Base-by-base conservation (phyloP, 495 filamentous ascomycete species). In the Amniculicola lignicola region DNA sequence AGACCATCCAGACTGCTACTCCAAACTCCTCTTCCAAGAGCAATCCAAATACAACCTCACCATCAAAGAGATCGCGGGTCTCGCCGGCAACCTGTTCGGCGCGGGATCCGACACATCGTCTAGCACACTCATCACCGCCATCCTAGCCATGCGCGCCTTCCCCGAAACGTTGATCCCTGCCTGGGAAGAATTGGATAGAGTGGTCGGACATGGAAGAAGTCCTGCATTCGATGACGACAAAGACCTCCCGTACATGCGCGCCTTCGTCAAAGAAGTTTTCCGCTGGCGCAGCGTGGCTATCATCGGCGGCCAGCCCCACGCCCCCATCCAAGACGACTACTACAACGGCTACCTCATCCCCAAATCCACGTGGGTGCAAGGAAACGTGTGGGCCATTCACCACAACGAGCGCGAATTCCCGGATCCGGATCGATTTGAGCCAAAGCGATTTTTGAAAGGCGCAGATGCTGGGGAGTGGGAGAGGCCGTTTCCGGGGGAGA, bases 401-500 rank as follows among this genome's bases (percentile, higher is more conserved):
- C 71, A 69, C 27, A 66, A 74, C 47, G 73, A 71, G 23, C 63
- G 68, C 24, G 70, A 75, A 24, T 74, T 74, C 51, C 73, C 73
- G 10, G 67, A 72, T 35, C 72, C 73, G 28, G 73, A 75, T 54
- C 63, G 66, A 0, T 76, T 74, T 62, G 70, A 69, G 18, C 69
- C 69, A 6, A 55, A 54, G 11, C 15, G 69, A 10, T 68, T 56
- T 52, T 43, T 72, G 22, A 65, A 71, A 38, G 70, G 62, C 12
- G 66, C 57, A 51, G 29, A 57, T 6, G 55, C 76, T 38, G 61
- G 64, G 4, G n/a, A n/a, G n/a, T n/a, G n/a, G n/a, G n/a, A n/a
- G n/a, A 71, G 79, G 15, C 77, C 77, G 0, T 84, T 84, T 54
- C 80, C 79, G 1, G 74, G 75, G 5, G 80, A 84, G 44, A 76